These are phyloP conservation scores for Acer yangbiense DNA, from an alignment of 345 rosid species.

Conservation along the genomic window DNA sequence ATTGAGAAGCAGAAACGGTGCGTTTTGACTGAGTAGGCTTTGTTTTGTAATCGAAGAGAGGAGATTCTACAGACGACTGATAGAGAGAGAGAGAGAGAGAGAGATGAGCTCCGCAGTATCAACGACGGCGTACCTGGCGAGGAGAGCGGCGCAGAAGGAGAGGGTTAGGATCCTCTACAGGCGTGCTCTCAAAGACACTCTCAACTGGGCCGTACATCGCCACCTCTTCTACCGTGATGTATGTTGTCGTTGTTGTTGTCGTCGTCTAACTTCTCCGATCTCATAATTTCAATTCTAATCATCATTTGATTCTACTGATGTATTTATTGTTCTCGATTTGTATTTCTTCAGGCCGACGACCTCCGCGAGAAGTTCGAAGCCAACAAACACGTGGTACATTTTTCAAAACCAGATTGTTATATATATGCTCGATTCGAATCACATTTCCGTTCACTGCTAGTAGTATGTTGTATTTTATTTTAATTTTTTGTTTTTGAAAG, in stretches of 20 bases:
- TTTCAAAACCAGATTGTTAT: background rate
- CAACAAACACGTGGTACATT: constrained; percentile 78
- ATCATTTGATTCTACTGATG: background rate
- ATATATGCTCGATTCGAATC: background rate
- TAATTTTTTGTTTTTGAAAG: background rate
- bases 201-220: constrained; percentile 98
- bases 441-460: background rate
- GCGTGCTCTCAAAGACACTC: constrained; percentile 91
- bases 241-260: background rate
- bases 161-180: constrained; percentile 91
- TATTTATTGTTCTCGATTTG: background rate
- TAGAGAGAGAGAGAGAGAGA: constrained; percentile 13
- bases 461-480: too few species aligned
- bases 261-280: constrained; percentile 15
- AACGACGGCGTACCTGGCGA: constrained; percentile 68
- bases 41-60: constrained; percentile 9
- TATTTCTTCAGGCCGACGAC: constrained; percentile 57
- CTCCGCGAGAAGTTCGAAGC: constrained; percentile 86
- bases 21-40: background rate
- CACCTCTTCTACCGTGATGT: constrained; percentile 89
- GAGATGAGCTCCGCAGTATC: constrained; percentile 63
- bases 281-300: background rate
- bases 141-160: constrained; percentile 93
- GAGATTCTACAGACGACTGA: constrained; percentile 2
- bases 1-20: background rate